A percentile compares a stretch with the other conserved stretches of the same genome.
phyloP scores from a whole-genome alignment of 306 rosid genomes.

The Bauhinia variegata region DNA sequence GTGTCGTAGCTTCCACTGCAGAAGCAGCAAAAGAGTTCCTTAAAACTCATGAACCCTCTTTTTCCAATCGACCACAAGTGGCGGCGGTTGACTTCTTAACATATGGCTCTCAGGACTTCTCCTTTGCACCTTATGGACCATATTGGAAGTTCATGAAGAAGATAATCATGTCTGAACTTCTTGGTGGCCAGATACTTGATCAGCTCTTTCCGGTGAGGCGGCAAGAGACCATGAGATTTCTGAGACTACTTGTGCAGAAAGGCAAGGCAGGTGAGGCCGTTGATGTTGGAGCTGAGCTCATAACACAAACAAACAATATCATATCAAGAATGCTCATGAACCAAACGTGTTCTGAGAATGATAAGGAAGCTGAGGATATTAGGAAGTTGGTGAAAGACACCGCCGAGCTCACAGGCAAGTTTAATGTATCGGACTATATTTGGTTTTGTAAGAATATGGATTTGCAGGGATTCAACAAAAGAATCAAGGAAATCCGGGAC shows the following conservation, averaged over 20 bases:
- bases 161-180: slow-evolving; percentile 45
- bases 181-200: slow-evolving; percentile 36
- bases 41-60: slow-evolving; percentile 41
- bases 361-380: slow-evolving; percentile 41
- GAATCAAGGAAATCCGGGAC: slow-evolving; percentile 36
- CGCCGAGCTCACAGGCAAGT: slow-evolving; percentile 30
- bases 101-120: slow-evolving; percentile 40
- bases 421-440: slow-evolving; percentile 33
- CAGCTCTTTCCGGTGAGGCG: slow-evolving; percentile 10
- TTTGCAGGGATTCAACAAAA: slow-evolving; percentile 57
- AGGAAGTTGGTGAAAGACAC: slow-evolving; percentile 43
- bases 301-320: slow-evolving; percentile 20
- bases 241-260: slow-evolving; percentile 1
- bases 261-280: slow-evolving; percentile 17
- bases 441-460: slow-evolving; percentile 50
- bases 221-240: slow-evolving; percentile 28
- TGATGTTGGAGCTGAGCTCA: slow-evolving; percentile 35
- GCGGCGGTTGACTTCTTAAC: slow-evolving; percentile 34
- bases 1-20: slow-evolving; percentile 45
- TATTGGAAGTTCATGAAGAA: slow-evolving; percentile 53
- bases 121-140: slow-evolving; percentile 43
- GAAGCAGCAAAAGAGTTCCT: slow-evolving; percentile 44
- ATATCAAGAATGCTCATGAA: slow-evolving; percentile 39
- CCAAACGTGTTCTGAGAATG: slow-evolving; percentile 38
- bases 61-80: slow-evolving; percentile 28